Conservation (phyloP, 2,329 filamentous ascomycete genomes). For the Talaromyces sp. region DNA sequence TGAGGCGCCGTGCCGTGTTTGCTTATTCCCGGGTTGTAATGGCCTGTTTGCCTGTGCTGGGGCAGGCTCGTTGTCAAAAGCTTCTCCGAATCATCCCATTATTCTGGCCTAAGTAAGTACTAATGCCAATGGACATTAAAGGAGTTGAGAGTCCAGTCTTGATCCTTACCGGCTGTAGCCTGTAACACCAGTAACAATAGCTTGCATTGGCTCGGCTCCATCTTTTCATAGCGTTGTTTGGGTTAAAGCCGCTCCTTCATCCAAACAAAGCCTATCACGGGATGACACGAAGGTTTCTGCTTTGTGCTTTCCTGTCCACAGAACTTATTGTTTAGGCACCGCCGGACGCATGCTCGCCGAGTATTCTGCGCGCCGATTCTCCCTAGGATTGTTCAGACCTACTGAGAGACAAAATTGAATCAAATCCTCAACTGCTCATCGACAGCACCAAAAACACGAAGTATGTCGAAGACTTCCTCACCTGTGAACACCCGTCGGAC, state of each 20-base stretch:
- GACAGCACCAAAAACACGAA: not conserved
- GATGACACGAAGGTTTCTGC: not conserved
- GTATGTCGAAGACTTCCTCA: not conserved
- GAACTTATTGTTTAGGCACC: not conserved
- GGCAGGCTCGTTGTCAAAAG: not conserved
- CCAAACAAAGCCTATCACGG: conserved; percentile 1
- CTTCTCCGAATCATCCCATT: no score
- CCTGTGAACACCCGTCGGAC: not conserved
- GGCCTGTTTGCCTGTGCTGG: not conserved
- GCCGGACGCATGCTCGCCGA: not conserved
- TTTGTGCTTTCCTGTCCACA: not conserved
- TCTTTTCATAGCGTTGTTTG: not conserved
- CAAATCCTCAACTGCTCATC: not conserved
- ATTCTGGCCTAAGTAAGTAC: not conserved
- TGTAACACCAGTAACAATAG: not conserved
- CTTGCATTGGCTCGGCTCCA: not conserved
- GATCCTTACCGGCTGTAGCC: not conserved
- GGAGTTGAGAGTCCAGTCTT: not conserved
- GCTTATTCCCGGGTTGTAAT: not conserved
- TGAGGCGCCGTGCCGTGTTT: not conserved
- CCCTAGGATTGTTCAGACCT: not conserved
- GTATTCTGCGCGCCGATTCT: not conserved
- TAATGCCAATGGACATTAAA: not conserved
- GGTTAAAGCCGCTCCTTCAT: not conserved
- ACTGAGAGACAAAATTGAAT: not conserved